Percentiles rank a stretch among this genome's conserved stretches.
Conservation (phyloP, 345 rosid genomes). For the Boechera retrofracta region DNA sequence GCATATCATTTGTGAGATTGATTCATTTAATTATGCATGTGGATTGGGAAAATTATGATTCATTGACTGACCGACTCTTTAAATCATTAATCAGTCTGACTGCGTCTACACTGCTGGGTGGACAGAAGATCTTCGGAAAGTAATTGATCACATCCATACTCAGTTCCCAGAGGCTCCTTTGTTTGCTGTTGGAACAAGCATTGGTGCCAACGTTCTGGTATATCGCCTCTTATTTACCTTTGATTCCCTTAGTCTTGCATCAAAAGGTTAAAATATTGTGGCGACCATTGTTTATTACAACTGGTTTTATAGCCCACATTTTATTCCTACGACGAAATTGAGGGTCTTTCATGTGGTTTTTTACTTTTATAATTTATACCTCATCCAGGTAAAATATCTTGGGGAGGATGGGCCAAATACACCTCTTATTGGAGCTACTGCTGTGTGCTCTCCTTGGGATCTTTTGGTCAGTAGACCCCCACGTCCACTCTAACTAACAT, state of each 20-base stretch:
- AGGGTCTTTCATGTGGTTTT: background rate
- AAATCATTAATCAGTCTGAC: conserved; percentile 63
- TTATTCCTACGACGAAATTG: background rate
- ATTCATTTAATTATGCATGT: conserved; percentile 9
- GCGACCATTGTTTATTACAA: conserved; percentile 6
- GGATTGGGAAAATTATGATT: background rate
- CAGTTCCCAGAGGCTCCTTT: conserved; percentile 80
- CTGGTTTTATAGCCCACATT: background rate
- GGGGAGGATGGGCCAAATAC: conserved; percentile 78
- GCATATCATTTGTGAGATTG: conserved; percentile 6
- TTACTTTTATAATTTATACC: conserved; percentile 4
- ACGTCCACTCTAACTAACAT: background rate
- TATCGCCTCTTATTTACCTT: conserved; percentile 11
- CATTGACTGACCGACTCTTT: conserved; percentile 4
- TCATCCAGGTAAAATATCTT: conserved; percentile 85
- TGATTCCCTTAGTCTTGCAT: conserved; percentile 10
- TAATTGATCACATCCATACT: conserved; percentile 63
- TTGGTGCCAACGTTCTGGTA: conserved; percentile 94
- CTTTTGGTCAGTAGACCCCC: conserved; percentile 71
- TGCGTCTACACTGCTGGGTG: conserved; percentile 94
- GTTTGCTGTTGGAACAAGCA: conserved; percentile 87
- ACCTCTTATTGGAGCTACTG: conserved; percentile 84
- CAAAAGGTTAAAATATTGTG: background rate
- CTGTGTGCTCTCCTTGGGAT: conserved; percentile 94
- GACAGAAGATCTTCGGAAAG: conserved; percentile 78